Evolutionary conservation across 129 eudicot genomes (phyloP), one percentile per base, ranked within the genome.

Genomic region (Escallonia herrerae): DNA sequence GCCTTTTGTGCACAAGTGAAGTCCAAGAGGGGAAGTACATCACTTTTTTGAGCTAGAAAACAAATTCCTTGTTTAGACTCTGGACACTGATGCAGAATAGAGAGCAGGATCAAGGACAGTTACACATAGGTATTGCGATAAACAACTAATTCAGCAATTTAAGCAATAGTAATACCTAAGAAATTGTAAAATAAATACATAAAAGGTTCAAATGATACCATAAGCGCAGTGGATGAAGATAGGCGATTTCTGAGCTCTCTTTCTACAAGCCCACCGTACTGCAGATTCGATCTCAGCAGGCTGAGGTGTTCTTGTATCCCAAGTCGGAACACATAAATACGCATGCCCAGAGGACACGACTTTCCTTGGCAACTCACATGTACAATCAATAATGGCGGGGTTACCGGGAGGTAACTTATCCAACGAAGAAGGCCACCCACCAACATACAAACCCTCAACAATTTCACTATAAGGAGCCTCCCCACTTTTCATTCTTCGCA

Each of bases 191-290:
- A 72, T 7, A 3, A 54, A 71, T 14, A 14, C 41, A 7, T 22
- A 22, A 22, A 45, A 52, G 11, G 14, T 22, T 22, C 51, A 60
- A 48, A 60, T 38, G 76, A 63, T 90, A 90, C 97, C 97, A 82
- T 90, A 90, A 39, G 97, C 97, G 81, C 97, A 90, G 69, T 90
- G 97, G 66, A 90, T 11, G 50, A 90, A 84, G 12, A 90, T 68
- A 0, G 91, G 97, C 54, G 54, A 43, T 14, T 74, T 70, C 77
- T 69, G 87, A 79, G 76, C 78, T 48, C 87, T 84, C 84, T 86
- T 90, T 63, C 91, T 76, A 51, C 80, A 80, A 66, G 91, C 97
- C 91, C 95, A 90, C 59, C 70, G 64, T 37, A 90, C 90, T 39
- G 97, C 95, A 39, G 83, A 58, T 66, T 90, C 97, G 40, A 86